Base-by-base conservation (phyloP, 2,329 filamentous ascomycete species). In the Magnaporthiopsis rhizophila region DNA sequence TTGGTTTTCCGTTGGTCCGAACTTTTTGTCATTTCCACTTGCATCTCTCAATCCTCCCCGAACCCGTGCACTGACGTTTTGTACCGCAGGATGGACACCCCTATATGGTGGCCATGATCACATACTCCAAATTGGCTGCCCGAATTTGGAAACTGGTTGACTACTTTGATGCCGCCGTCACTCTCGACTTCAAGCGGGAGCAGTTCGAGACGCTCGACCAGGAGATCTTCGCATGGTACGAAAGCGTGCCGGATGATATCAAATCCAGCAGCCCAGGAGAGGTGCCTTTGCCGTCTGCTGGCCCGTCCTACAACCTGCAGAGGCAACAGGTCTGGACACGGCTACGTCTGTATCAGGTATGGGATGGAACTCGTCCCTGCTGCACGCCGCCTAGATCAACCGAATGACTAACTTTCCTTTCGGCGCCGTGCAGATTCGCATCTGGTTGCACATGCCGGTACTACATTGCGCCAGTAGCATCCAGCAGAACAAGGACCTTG, bases 191-290 rank as follows among this genome's bases (percentile, higher is more conserved):
- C 63, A 87, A 87, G 66, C 84, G 86, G 38, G 87, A 90, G 66
- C 89, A 94, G 67, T 90, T 97, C 65, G 88, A 89, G 34, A 87
- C 86, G 61, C 81, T 97, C 8, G 93, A 97, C 72, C 88, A 88
- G 66, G 90, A 96, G 71, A 88, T 97, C 61, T 79, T 95, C 5
- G 86, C 91, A 68, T 98, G 94, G 94, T 94, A 96, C 70, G 87
- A 89, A 21, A 82, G 83, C 18, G 85, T 96, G 75, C 94, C 73
- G 68, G 87, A 80, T 18, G 80, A 83, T 63, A 78, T 86, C 65
- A 79, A 72, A 77, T 83, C 75, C 72, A 90, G 68, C 79, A 87
- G 78, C 82, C 90, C 80, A 85, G 72, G 59, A n/a, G 38, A 83
- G 80, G 78, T 80, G 65, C 79, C 76, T 69, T 83, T 73, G 77